A percentile compares a stretch with the other conserved stretches of the same genome.
Conservation (phyloP, 2,329 filamentous ascomycete genomes). For the Microcyclospora pomicola region DNA sequence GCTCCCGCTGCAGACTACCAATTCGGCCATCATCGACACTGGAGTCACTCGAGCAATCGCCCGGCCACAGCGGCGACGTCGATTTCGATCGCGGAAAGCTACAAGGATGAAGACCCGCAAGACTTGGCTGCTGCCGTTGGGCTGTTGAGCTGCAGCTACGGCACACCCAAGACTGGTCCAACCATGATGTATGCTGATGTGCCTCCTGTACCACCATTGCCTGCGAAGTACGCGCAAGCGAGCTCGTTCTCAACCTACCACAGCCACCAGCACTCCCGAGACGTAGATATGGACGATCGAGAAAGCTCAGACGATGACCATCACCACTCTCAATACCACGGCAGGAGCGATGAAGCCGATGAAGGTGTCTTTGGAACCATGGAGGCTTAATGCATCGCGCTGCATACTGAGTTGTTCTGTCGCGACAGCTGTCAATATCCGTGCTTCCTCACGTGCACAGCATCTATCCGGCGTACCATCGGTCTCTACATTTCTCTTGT, state of each 20-base stretch:
- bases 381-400: conserved; percentile 53
- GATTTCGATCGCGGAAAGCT: conserved; percentile 44
- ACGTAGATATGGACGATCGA: conserved; percentile 35
- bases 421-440: not conserved
- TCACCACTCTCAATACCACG: conserved; percentile 29
- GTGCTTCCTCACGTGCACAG: conserved; percentile 1
- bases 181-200: conserved; percentile 54
- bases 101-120: conserved; percentile 70
- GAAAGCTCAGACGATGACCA: conserved; percentile 40
- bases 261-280: conserved; percentile 15
- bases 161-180: conserved; percentile 57
- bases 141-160: conserved; percentile 80
- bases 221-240: conserved; percentile 56
- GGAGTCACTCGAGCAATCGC: conserved; percentile 55
- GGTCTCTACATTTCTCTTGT: not conserved
- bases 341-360: conserved; percentile 51
- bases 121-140: conserved; percentile 84
- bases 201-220: conserved; percentile 77
- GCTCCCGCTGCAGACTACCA: conserved; percentile 40
- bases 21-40: conserved; percentile 52
- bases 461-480: conserved; percentile 6
- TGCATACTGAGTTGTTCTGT: not conserved
- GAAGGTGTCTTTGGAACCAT: conserved; percentile 92
- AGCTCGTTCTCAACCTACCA: conserved; percentile 13
- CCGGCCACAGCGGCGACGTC: conserved; percentile 54